Base-by-base conservation (phyloP, 208 protist species). In the Trypanosoma avium region DNA sequence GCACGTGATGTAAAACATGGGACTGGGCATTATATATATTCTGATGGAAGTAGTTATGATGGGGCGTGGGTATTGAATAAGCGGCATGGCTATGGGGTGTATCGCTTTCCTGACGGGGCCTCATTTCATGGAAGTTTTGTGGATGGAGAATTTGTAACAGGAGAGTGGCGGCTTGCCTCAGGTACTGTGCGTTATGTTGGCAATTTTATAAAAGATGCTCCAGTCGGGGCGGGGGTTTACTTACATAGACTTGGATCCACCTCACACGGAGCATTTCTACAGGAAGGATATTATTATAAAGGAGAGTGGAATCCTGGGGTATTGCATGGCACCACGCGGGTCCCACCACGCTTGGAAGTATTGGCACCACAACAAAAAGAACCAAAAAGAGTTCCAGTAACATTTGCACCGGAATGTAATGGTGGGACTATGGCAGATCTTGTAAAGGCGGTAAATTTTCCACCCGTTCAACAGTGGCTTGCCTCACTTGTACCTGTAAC, bases 41-140 rank as follows among this genome's bases (percentile, higher is more conserved):
- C 77, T n/a, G 83, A 92, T 59, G 90, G 87, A 36, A 93, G 87
- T 73, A 88, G 70, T 72, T 96, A 96, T 78, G 79, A 92, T 48
- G 90, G 90, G 24, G 40, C 61, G 21, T 96, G 86, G 85, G 71
- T 75, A 22, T 67, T 81, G 61, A 84, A 90, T 43, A 73, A 87
- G 48, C 88, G 90, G 59, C 82, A 93, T 50, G 87, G 90, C 30
- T 73, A 70, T 50, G 90, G 90, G 38, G 76, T 73, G 6, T 91
- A 92, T 64, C 61, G 73, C 49, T 86, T 92, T 47, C 76, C 87
- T 7, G 85, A 93, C 64, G 86, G 84, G 27, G 86, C 82, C 4
- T 72, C 64, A 43, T 91, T 91, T 55, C 60, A 67, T 38, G 90
- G 90, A 35, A 90, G 70, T 67, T 96, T 96, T 61, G 56, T 84